phyloP scores from a whole-genome alignment of 164 flowering plant species.

The Vitis riparia region DNA sequence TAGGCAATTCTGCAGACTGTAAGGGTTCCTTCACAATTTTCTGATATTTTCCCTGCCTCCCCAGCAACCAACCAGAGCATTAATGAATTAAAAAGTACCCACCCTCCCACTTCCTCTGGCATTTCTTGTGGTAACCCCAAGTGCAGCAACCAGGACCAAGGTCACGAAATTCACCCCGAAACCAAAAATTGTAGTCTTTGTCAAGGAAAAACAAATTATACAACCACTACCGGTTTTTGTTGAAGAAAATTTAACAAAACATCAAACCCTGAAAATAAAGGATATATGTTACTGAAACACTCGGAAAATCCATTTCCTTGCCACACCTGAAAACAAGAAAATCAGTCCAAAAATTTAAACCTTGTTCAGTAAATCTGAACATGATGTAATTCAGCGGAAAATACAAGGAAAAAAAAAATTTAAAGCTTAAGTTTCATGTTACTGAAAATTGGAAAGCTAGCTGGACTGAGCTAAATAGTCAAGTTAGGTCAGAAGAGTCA shows the following conservation, averaged over 20 bases:
- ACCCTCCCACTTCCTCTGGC: constrained; percentile 31
- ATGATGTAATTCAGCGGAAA: not conserved
- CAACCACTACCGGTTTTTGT: not conserved
- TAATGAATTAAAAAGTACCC: constrained; percentile 4
- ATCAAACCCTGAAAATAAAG: constrained; percentile 27
- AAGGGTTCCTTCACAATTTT: too few species aligned
- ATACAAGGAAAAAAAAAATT: too few species aligned
- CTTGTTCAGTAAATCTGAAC: not conserved
- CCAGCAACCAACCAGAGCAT: not conserved
- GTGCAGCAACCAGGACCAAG: constrained; percentile 34
- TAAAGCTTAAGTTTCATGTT: too few species aligned
- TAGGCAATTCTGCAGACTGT: too few species aligned
- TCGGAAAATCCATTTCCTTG: constrained; percentile 45
- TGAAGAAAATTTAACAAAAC: not conserved
- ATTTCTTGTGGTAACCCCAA: constrained; percentile 37
- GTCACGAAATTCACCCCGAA: constrained; percentile 61
- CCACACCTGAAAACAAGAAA: constrained; percentile 56
- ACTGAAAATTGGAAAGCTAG: too few species aligned
- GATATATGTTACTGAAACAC: constrained; percentile 76
- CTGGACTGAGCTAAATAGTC: too few species aligned
- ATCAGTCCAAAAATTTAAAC: constrained; percentile 2
- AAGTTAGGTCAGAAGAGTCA: too few species aligned
- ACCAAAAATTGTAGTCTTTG: constrained; percentile 52
- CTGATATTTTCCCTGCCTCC: too few species aligned
- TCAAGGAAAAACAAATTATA: constrained; percentile 36